A percentile compares a stretch with the other conserved stretches of the same genome.
These are phyloP conservation scores for Castanopsis chinensis DNA, from an alignment of 306 rosid genomes.

Conservation along the genomic window DNA sequence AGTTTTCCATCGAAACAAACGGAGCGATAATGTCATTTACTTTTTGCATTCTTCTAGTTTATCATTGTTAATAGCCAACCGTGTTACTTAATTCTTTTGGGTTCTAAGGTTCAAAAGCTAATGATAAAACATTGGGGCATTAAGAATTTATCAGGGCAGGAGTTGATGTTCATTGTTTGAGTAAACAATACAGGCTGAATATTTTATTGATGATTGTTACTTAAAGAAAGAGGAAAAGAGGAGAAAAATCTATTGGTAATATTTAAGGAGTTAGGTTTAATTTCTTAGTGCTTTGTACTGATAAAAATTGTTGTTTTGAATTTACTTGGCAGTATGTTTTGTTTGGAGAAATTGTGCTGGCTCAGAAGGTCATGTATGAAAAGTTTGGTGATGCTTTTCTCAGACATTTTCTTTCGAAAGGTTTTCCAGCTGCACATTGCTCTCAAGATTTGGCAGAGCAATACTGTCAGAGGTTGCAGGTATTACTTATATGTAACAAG, in stretches of 20 bases:
- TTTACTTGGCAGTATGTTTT: conserved; percentile 59
- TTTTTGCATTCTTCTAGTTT: neutral
- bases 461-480: conserved; percentile 88
- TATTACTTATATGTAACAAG: conserved; percentile 17
- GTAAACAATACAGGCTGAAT: neutral
- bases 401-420: conserved; percentile 45
- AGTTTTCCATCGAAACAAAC: no score
- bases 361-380: conserved; percentile 97
- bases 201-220: neutral
- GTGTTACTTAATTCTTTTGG: neutral
- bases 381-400: conserved; percentile 83
- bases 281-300: neutral
- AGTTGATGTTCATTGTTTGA: neutral
- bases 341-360: conserved; percentile 95
- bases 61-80: neutral
- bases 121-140: neutral
- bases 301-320: neutral
- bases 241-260: neutral
- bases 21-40: neutral
- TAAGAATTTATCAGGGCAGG: neutral
- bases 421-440: conserved; percentile 74
- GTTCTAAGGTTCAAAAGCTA: neutral
- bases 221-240: neutral
- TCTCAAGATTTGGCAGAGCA: conserved; percentile 78
- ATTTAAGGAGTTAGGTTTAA: neutral